Conservation (phyloP, 805 yeast species). For the Dipodascopsis tothii region DNA sequence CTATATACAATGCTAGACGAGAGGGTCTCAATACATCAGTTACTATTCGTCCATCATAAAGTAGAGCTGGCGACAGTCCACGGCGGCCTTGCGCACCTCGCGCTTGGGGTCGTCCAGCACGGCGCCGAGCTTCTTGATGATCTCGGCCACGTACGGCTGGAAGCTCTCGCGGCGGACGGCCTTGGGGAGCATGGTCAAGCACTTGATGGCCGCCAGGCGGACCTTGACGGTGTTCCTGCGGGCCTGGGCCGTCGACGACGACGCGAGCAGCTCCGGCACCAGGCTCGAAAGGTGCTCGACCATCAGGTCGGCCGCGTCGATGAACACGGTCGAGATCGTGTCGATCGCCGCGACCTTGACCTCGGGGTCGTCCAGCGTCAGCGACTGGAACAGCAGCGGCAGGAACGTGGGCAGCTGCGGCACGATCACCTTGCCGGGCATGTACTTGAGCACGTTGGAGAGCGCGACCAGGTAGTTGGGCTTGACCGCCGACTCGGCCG, state of each 20-base stretch:
- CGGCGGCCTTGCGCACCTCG: slow-evolving; percentile 64
- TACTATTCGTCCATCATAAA: slow-evolving; percentile 35
- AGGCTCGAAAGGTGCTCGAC: slow-evolving; percentile 49
- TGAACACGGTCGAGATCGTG: slow-evolving; percentile 50
- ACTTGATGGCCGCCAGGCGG: slow-evolving; percentile 49
- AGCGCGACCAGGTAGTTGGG: slow-evolving; percentile 58
- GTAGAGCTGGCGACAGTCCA: slow-evolving; percentile 70
- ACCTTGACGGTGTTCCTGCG: slow-evolving; percentile 44
- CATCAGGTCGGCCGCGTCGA: slow-evolving; percentile 48
- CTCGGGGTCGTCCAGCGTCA: slow-evolving; percentile 37
- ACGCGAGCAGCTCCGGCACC: slow-evolving; percentile 46
- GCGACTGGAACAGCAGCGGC: slow-evolving; percentile 65
- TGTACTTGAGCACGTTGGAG: slow-evolving; percentile 57
- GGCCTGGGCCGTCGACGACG: slow-evolving; percentile 13
- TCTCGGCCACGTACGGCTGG: slow-evolving; percentile 44
- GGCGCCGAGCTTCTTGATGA: slow-evolving; percentile 42
- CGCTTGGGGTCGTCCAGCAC: slow-evolving; percentile 71
- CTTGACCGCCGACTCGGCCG: slow-evolving; percentile 27
- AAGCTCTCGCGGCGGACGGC: slow-evolving; percentile 37
- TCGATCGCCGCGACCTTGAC: slow-evolving; percentile 56
- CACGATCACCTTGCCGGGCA: slow-evolving; percentile 55
- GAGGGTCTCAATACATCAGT: too few relatives aligned
- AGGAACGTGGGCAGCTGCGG: slow-evolving; percentile 57
- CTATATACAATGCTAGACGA: too few relatives aligned
- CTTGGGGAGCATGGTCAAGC: slow-evolving; percentile 45